Evolutionary conservation across 257 asterid species (phyloP), one percentile per base, ranked within the genome.

Genomic region (Osmanthus fragrans): DNA sequence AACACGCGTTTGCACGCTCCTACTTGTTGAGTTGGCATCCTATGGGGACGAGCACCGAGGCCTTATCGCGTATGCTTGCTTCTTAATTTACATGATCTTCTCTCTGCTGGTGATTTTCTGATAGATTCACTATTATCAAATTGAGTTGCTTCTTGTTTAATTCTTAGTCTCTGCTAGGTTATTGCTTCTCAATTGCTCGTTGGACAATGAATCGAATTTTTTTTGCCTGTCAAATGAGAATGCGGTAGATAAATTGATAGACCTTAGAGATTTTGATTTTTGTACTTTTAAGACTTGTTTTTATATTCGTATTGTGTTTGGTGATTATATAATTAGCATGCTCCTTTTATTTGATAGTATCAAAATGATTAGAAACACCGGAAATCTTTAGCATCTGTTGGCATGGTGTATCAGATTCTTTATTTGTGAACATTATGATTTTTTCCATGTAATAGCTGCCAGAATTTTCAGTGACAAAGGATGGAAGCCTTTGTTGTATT

Each of bases 1-100:
- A 13, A 89, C 96, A 12, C 87, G 97, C n/a, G 97, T 89, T 54
- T 94, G 97, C 87, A 86, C 98, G 21, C 83, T 96, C 78, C 81
- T 94, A 86, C 87, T 92, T 71, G 98, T 94, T 39, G 98, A 94
- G 90, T 86, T 94, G 69, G 96, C 98, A 36, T 90, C 89, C 33
- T 92, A 87, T 63, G 98, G 97, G 39, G 96, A 94, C 16, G 97
- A 94, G 80, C 97, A 92, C 64, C 88, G 96, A 5, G 96, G 96
- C 32, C 85, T 94, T 78, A 90, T 94, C 80, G 84, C 92, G 76
- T 94, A 94, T 39, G 96, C 98, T 1, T 90, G 97, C 83, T 88
- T 94, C 86, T 84, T 92, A 89, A 94, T 94, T 84, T 94, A 94
- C 85, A 81, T 90, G 80, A 87, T 92, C 32, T 94, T 94, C 72